Evolutionary conservation across 2,329 filamentous ascomycete species (phyloP).

Genomic region (Trichophyton verrucosum): DNA sequence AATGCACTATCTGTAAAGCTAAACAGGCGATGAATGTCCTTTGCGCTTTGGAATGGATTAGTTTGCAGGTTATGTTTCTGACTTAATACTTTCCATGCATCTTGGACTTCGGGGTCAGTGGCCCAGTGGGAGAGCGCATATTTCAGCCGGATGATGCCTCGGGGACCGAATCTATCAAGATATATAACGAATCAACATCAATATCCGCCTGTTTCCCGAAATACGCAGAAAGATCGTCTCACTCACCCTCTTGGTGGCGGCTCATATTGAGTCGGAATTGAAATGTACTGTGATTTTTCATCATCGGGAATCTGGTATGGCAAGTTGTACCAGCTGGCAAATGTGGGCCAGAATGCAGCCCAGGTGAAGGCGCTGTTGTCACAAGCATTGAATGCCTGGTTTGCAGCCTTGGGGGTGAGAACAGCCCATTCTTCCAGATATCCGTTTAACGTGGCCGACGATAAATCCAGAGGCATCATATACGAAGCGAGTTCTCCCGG

Average conservation of each 20-base stretch:
- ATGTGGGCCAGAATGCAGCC: constrained; percentile 18
- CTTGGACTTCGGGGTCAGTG: constrained; percentile 29
- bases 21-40: constrained; percentile 35
- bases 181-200: background rate
- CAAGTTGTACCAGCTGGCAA: constrained; percentile 20
- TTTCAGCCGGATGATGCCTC: constrained; percentile 25
- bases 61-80: constrained; percentile 30
- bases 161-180: constrained; percentile 31
- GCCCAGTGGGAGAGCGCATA: constrained; percentile 39
- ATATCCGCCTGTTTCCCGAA: background rate
- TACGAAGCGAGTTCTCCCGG: constrained; percentile 16
- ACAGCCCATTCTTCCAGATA: constrained; percentile 22
- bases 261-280: constrained; percentile 9
- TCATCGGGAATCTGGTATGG: constrained; percentile 13
- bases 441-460: constrained; percentile 16
- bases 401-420: constrained; percentile 15
- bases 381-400: constrained; percentile 21
- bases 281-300: constrained; percentile 10
- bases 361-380: constrained; percentile 19
- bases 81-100: constrained; percentile 37
- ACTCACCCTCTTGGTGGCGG: constrained; percentile 15
- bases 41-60: constrained; percentile 26
- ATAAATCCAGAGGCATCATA: constrained; percentile 14
- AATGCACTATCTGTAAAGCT: constrained; percentile 35
- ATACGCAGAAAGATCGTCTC: background rate